A percentile compares a stretch with the other conserved stretches of the same genome.
Conservation (phyloP, 2,329 filamentous ascomycete genomes). For the Diplodia sapinea region DNA sequence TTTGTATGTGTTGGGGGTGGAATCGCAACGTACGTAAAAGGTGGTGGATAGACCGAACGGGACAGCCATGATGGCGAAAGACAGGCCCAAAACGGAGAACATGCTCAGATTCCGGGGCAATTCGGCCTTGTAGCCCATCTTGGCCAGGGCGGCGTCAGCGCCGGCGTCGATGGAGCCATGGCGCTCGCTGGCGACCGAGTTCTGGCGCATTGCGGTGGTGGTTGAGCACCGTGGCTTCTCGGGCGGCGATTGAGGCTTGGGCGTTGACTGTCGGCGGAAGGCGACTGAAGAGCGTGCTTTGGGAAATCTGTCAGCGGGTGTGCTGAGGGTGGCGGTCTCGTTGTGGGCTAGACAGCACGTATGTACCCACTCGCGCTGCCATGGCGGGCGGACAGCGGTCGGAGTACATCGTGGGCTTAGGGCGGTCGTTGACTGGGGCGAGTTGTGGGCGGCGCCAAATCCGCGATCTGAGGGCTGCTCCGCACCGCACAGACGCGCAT, state of each 20-base stretch:
- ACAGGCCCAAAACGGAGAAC: slow-evolving; percentile 70
- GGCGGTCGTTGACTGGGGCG: neutral
- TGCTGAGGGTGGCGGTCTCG: neutral
- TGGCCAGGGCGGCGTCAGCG: slow-evolving; percentile 66
- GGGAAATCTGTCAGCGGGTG: slow-evolving; percentile 14
- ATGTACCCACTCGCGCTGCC: neutral
- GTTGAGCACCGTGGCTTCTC: slow-evolving; percentile 16
- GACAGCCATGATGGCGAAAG: slow-evolving; percentile 77
- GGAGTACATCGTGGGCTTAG: neutral
- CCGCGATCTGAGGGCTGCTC: slow-evolving; percentile 10
- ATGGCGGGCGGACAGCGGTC: slow-evolving; percentile 18
- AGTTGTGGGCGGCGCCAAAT: neutral
- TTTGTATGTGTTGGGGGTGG: neutral
- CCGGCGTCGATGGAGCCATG: slow-evolving; percentile 30
- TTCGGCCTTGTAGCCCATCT: slow-evolving; percentile 72
- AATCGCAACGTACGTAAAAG: slow-evolving; percentile 53
- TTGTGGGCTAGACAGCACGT: slow-evolving; percentile 1
- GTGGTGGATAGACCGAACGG: slow-evolving; percentile 72
- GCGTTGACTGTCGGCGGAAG: neutral
- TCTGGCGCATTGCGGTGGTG: slow-evolving; percentile 27
- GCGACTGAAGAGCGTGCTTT: neutral
- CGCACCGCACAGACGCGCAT: slow-evolving; percentile 11
- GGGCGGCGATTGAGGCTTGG: neutral
- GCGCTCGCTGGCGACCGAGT: slow-evolving; percentile 17
- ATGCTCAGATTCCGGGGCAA: slow-evolving; percentile 70